Evolutionary conservation across 345 rosid genomes (phyloP).

Genomic region (Gossypium raimondii): DNA sequence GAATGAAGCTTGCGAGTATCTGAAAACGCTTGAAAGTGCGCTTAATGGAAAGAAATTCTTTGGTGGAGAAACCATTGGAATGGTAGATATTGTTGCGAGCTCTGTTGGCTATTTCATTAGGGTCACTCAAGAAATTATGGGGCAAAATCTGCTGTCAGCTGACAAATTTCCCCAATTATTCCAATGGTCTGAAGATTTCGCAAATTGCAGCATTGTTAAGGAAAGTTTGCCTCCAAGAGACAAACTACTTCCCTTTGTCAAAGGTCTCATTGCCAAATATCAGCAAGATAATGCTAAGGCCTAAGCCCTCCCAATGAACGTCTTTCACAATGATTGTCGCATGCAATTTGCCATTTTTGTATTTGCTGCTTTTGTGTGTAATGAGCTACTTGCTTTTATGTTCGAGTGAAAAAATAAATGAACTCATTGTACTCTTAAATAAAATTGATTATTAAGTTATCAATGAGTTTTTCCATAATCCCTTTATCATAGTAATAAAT

Average conservation of each 20-base stretch:
- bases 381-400: too few relatives aligned
- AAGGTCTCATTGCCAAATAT: too few relatives aligned
- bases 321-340: not conserved
- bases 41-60: conserved; percentile 16
- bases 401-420: too few relatives aligned
- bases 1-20: not conserved
- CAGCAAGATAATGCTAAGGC: too few relatives aligned
- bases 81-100: conserved; percentile 13
- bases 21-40: conserved; percentile 3
- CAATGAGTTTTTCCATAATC: too few relatives aligned
- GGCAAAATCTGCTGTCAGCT: not conserved
- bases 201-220: not conserved
- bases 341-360: not conserved
- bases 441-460: too few relatives aligned
- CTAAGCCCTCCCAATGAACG: not conserved
- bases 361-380: not conserved
- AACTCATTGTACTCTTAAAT: too few relatives aligned
- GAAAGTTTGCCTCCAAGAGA: not conserved
- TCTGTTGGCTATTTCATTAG: not conserved
- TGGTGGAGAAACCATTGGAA: conserved; percentile 10
- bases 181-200: conserved; percentile 10
- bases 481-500: too few relatives aligned
- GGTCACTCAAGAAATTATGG: not conserved
- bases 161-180: not conserved
- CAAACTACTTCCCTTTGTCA: not conserved